A percentile compares a stretch with the other conserved stretches of the same genome.
These are phyloP conservation scores for Penicillium frequentans DNA, from an alignment of 2,329 filamentous ascomycete genomes.

Conservation along the genomic window DNA sequence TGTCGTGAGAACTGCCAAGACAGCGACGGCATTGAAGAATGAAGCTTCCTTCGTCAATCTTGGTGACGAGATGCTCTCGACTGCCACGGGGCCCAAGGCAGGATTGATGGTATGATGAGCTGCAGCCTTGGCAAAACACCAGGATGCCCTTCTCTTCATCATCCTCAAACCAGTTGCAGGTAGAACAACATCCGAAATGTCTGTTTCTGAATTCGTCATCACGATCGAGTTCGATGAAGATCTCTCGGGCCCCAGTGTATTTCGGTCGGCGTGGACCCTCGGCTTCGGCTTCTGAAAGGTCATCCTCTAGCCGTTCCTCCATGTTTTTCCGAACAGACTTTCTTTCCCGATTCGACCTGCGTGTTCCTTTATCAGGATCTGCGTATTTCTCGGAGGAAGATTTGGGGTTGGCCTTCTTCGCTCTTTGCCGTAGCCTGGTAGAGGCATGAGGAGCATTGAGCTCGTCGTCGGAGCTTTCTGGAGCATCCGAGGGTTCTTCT, in stretches of 20 bases:
- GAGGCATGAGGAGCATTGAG: background rate
- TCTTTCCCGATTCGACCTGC: conserved; percentile 33
- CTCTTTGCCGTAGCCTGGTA: background rate
- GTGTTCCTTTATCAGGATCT: conserved; percentile 15
- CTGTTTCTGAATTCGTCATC: conserved; percentile 67
- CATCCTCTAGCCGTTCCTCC: conserved; percentile 43
- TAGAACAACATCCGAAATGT: conserved; percentile 71
- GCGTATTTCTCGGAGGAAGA: conserved; percentile 13
- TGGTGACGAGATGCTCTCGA: conserved; percentile 88
- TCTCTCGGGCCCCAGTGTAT: conserved; percentile 66
- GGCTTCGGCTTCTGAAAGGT: conserved; percentile 37
- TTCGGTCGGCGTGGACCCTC: conserved; percentile 48
- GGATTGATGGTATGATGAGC: conserved; percentile 74
- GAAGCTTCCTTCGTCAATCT: conserved; percentile 72
- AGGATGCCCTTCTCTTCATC: conserved; percentile 65
- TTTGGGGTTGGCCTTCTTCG: background rate
- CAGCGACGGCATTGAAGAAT: conserved; percentile 90
- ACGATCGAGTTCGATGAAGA: conserved; percentile 64
- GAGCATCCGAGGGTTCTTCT: background rate
- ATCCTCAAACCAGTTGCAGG: conserved; percentile 61
- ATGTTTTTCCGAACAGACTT: conserved; percentile 39
- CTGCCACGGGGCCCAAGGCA: conserved; percentile 73
- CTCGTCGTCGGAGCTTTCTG: conserved; percentile 7
- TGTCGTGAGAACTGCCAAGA: conserved; percentile 66
- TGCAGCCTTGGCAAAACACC: conserved; percentile 90